Evolutionary conservation across 2,329 filamentous ascomycete species (phyloP).

Genomic region (Ophioceras dolichostomum): DNA sequence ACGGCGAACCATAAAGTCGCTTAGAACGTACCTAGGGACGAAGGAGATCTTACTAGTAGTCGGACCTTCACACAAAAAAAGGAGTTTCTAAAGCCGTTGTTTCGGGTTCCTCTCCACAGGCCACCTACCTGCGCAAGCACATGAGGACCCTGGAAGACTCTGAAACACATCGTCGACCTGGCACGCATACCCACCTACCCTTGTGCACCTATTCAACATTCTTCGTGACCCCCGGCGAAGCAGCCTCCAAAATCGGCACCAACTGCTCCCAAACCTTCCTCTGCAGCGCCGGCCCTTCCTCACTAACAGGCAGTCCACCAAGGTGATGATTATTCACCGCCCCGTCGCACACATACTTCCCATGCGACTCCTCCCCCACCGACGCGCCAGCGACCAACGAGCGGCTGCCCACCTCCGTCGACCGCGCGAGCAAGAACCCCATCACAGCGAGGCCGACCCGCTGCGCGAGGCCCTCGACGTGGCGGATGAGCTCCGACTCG

Average conservation of each 20-base stretch:
- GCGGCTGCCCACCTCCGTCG: slow-evolving; percentile 29
- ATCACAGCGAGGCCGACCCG: neutral
- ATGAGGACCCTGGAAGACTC: too few relatives aligned
- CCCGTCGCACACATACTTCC: slow-evolving; percentile 18
- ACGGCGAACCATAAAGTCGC: too few relatives aligned
- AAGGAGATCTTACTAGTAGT: too few relatives aligned
- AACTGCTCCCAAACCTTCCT: neutral
- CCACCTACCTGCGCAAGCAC: too few relatives aligned
- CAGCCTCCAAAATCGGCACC: neutral
- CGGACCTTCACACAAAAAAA: too few relatives aligned
- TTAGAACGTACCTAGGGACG: too few relatives aligned
- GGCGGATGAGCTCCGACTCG: slow-evolving; percentile 17
- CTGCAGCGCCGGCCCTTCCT: neutral
- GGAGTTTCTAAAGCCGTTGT: too few relatives aligned
- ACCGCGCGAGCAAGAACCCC: slow-evolving; percentile 22
- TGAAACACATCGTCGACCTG: too few relatives aligned
- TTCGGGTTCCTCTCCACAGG: too few relatives aligned
- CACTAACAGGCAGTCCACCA: neutral
- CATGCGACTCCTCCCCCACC: slow-evolving; percentile 17
- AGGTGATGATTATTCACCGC: neutral
- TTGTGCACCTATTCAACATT: neutral
- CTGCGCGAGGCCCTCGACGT: neutral
- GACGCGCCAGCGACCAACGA: slow-evolving; percentile 16
- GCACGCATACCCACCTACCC: too few relatives aligned
- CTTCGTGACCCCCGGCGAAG: neutral